phyloP scores from a whole-genome alignment of 352 stramenopile genomes.

The Saprolegnia diclina region DNA sequence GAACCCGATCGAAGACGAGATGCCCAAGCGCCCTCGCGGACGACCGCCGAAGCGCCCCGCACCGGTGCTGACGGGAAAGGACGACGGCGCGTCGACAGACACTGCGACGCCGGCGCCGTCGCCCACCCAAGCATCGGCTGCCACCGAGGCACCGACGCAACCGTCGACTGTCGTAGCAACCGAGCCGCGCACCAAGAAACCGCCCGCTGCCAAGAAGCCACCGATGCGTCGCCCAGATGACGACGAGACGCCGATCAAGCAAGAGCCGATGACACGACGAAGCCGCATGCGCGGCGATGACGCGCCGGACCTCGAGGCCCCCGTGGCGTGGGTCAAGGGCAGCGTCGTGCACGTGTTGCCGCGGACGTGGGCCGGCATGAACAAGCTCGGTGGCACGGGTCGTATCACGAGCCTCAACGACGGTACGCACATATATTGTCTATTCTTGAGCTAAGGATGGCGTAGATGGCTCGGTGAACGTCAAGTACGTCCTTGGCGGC shows the following conservation, averaged over 20 bases:
- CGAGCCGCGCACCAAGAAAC: background rate
- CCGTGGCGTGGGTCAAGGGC: slow-evolving; percentile 48
- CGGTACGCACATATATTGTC: slow-evolving; percentile 29
- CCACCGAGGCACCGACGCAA: no score
- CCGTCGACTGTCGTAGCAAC: no score
- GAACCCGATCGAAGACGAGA: background rate
- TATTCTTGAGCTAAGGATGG: no score
- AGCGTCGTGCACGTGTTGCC: slow-evolving; percentile 76
- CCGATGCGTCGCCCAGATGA: no score
- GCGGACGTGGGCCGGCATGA: slow-evolving; percentile 88
- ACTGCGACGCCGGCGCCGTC: no score
- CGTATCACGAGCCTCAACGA: slow-evolving; percentile 61
- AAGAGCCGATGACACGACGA: no score
- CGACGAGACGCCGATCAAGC: no score
- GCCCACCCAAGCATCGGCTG: background rate
- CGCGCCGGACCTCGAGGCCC: background rate
- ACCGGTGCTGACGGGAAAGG: background rate
- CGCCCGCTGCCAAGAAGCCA: background rate
- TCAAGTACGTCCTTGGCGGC: slow-evolving; percentile 54
- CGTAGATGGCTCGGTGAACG: slow-evolving; percentile 44
- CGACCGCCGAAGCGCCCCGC: background rate
- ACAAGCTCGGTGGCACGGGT: slow-evolving; percentile 85
- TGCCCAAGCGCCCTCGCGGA: background rate
- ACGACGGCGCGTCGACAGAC: background rate
- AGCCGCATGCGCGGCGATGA: no score